Evolutionary conservation across 228 moss, liverwort and hornwort species (phyloP).

Genomic region (Sphagnum magellanicum): DNA sequence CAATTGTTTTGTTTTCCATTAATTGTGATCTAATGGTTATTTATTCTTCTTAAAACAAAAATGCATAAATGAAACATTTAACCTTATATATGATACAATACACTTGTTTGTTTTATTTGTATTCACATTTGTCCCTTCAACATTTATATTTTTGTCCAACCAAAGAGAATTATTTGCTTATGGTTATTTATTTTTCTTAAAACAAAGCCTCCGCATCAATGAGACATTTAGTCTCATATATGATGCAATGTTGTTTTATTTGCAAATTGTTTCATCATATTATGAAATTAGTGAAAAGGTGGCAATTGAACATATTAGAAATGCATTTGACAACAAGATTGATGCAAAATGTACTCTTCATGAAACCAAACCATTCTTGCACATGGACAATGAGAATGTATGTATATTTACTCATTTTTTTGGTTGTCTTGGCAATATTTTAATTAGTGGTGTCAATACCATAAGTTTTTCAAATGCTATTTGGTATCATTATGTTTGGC

Average conservation of each 20-base stretch:
- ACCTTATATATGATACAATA: too few relatives aligned
- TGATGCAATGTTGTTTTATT: not conserved
- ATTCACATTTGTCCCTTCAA: not conserved
- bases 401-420: not conserved
- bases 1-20: too few relatives aligned
- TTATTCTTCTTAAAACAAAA: too few relatives aligned
- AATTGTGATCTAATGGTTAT: too few relatives aligned
- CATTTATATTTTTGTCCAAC: too few relatives aligned
- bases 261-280: slow-evolving; percentile 70
- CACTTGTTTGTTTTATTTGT: not conserved
- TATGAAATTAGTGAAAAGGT: slow-evolving; percentile 72
- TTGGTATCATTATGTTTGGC: not conserved
- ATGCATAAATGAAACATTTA: too few relatives aligned
- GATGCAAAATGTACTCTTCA: slow-evolving; percentile 96
- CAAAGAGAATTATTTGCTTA: too few relatives aligned
- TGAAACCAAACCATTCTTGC: slow-evolving; percentile 90
- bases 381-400: slow-evolving; percentile 97
- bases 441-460: too few relatives aligned
- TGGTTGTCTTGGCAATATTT: too few relatives aligned
- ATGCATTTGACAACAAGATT: slow-evolving; percentile 94
- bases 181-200: too few relatives aligned
- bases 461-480: not conserved
- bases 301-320: slow-evolving; percentile 96
- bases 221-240: too few relatives aligned
- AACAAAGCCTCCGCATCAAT: too few relatives aligned